Percentiles rank a stretch among this genome's conserved stretches.
phyloP scores from a whole-genome alignment of 805 yeast genomes.

The Candida sithepensis region DNA sequence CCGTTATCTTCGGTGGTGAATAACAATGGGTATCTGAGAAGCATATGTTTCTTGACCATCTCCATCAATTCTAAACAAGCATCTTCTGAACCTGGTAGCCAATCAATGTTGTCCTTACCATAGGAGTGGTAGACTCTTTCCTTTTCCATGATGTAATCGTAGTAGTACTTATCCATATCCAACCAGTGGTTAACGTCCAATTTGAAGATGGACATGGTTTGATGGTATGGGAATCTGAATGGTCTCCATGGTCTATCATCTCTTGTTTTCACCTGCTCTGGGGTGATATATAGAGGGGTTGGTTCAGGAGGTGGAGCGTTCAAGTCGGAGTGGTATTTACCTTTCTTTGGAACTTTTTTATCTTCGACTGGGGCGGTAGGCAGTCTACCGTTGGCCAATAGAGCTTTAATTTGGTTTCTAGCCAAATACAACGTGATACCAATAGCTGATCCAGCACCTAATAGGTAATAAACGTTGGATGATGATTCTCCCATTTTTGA shows the following conservation, averaged over 20 bases:
- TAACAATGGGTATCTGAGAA: constrained; percentile 57
- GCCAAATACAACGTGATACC: constrained; percentile 18
- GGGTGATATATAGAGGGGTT: constrained; percentile 59
- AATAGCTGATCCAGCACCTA: constrained; percentile 24
- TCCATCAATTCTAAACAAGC: constrained; percentile 64
- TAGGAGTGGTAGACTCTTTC: constrained; percentile 52
- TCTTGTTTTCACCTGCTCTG: constrained; percentile 60
- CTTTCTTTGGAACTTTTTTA: constrained; percentile 10
- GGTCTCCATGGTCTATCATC: constrained; percentile 83
- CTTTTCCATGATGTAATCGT: constrained; percentile 63
- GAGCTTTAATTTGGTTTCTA: constrained; percentile 11
- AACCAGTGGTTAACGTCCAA: constrained; percentile 74
- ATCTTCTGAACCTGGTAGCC: constrained; percentile 62
- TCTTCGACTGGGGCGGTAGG: constrained; percentile 2
- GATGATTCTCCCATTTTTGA: constrained; percentile 7
- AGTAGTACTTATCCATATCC: constrained; percentile 74
- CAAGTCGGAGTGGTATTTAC: constrained; percentile 20
- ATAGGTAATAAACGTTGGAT: constrained; percentile 11
- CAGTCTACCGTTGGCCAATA: constrained; percentile 2
- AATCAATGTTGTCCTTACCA: constrained; percentile 60
- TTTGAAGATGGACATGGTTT: constrained; percentile 71
- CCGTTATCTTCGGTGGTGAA: constrained; percentile 52
- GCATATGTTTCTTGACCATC: constrained; percentile 55
- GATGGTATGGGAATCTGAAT: constrained; percentile 77
- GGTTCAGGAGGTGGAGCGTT: constrained; percentile 41